Evolutionary conservation across 805 yeast genomes (phyloP).

Genomic region (Candida andamanensis): DNA sequence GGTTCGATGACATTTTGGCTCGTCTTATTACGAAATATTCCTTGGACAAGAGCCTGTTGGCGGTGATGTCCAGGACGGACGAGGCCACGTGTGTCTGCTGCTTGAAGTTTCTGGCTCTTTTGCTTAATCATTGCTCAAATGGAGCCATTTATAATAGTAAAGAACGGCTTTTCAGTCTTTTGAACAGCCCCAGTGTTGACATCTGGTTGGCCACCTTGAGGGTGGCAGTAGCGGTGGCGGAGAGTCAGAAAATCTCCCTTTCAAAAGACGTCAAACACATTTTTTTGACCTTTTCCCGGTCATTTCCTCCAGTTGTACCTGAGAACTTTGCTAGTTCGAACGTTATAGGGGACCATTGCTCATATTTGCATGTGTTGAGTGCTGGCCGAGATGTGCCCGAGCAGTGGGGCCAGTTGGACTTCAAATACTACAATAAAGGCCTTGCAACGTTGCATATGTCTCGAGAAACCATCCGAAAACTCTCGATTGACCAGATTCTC

Average conservation of each 20-base stretch:
- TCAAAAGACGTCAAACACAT: constrained; percentile 41
- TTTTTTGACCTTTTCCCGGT: constrained; percentile 49
- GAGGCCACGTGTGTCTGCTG: constrained; percentile 45
- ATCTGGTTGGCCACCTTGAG: constrained; percentile 58
- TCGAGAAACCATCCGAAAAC: constrained; percentile 52
- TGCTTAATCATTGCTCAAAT: constrained; percentile 66
- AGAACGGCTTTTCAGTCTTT: constrained; percentile 52
- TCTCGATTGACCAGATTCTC: constrained; percentile 56
- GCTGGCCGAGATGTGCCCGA: constrained; percentile 5
- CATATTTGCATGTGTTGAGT: constrained; percentile 36
- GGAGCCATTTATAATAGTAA: constrained; percentile 64
- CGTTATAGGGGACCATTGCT: constrained; percentile 35
- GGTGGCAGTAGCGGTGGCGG: constrained; percentile 55
- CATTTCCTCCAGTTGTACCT: constrained; percentile 47
- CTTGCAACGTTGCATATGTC: constrained; percentile 46
- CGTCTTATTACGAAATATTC: constrained; percentile 48
- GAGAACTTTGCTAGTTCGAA: constrained; percentile 17
- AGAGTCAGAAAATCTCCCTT: constrained; percentile 40
- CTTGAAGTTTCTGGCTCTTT: constrained; percentile 53
- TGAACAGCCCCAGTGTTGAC: constrained; percentile 55
- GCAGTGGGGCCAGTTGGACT: constrained; percentile 10
- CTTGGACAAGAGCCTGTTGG: constrained; percentile 26
- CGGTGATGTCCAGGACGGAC: constrained; percentile 41
- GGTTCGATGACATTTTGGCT: constrained; percentile 66
- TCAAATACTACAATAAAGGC: constrained; percentile 36